phyloP scores from a whole-genome alignment of 163 green algal species.

The Coccomyxa subellipsoidea region DNA sequence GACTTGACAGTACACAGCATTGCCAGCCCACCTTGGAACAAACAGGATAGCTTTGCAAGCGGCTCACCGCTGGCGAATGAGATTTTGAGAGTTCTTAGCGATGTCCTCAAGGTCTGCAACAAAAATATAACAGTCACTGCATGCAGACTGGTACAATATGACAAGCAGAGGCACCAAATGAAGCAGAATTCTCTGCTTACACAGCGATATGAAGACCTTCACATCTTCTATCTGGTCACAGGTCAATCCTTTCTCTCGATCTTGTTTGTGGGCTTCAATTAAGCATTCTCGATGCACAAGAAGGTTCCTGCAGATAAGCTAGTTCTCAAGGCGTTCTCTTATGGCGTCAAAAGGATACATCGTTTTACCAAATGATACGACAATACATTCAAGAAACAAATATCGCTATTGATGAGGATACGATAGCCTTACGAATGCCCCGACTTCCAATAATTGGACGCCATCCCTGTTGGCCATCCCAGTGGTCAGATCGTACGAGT shows the following conservation, averaged over 20 bases:
- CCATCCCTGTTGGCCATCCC: background rate
- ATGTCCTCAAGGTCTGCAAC: constrained; percentile 8
- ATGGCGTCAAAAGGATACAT: no score
- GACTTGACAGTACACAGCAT: background rate
- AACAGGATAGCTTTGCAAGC: background rate
- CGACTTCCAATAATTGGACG: background rate
- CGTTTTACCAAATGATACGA: no score
- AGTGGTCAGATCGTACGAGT: no score
- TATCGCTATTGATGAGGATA: no score
- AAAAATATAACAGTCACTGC: background rate
- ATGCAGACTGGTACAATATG: no score
- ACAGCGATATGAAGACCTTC: background rate
- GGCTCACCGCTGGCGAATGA: background rate
- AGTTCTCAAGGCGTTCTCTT: no score
- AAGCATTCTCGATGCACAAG: background rate
- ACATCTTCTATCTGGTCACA: background rate
- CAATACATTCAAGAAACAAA: no score
- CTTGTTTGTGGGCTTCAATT: background rate
- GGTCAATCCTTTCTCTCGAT: background rate
- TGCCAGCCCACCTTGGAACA: background rate
- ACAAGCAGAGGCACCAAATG: no score
- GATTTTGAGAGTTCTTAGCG: background rate
- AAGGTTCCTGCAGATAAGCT: background rate
- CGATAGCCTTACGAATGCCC: background rate
- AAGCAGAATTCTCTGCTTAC: no score